Conservation (phyloP, 2,329 filamentous ascomycete genomes). For the Plenodomus biglobosus region DNA sequence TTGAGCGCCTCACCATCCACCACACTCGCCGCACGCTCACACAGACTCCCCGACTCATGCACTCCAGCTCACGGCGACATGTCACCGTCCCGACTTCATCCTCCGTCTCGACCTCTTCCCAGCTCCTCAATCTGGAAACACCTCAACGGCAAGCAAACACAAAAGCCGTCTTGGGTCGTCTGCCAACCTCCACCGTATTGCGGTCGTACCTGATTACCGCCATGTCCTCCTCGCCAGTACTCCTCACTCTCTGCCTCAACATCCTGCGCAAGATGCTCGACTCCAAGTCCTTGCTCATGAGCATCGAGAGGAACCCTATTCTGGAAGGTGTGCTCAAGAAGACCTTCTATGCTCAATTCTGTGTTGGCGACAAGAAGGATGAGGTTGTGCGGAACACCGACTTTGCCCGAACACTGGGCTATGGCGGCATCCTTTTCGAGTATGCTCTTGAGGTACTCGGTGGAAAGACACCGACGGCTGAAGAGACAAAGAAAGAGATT, state of each 20-base stretch:
- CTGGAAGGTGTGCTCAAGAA: slow-evolving; percentile 71
- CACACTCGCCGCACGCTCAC: slow-evolving; percentile 24
- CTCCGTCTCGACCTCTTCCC: slow-evolving; percentile 13
- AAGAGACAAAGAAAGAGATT: slow-evolving; percentile 64
- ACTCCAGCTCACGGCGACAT: slow-evolving; percentile 35
- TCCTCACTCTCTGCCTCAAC: slow-evolving; percentile 70
- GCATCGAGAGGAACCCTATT: slow-evolving; percentile 73
- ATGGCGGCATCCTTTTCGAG: slow-evolving; percentile 78
- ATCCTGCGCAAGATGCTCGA: slow-evolving; percentile 70
- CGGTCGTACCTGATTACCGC: slow-evolving; percentile 69
- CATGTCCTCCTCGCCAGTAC: slow-evolving; percentile 68
- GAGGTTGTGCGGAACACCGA: slow-evolving; percentile 69
- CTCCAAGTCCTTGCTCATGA: slow-evolving; percentile 65
- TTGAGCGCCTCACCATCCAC: slow-evolving; percentile 23
- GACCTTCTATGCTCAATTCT: slow-evolving; percentile 91
- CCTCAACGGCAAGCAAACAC: slow-evolving; percentile 14
- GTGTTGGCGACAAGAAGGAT: slow-evolving; percentile 71
- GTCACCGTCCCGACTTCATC: slow-evolving; percentile 29
- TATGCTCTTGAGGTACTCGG: slow-evolving; percentile 83
- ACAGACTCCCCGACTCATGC: slow-evolving; percentile 30
- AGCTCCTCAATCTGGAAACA: slow-evolving; percentile 19
- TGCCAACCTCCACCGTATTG: slow-evolving; percentile 67
- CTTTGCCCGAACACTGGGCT: slow-evolving; percentile 71
- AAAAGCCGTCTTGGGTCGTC: slow-evolving; percentile 58
- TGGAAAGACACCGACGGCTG: slow-evolving; percentile 55